phyloP scores from a whole-genome alignment of 2,329 filamentous ascomycete species.

The Aspergillus ustus region DNA sequence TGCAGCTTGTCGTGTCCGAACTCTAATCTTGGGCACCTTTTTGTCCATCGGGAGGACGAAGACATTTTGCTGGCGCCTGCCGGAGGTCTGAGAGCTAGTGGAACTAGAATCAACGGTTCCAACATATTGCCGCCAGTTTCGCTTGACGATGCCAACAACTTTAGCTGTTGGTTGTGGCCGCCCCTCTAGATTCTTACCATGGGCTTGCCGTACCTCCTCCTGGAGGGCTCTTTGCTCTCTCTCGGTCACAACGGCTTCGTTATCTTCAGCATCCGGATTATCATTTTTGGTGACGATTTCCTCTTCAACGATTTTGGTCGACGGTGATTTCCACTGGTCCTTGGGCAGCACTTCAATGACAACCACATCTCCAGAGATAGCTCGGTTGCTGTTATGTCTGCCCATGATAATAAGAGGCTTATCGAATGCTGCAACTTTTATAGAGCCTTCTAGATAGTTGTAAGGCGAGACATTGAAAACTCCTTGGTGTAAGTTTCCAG shows the following conservation, averaged over 20 bases:
- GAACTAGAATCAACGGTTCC: constrained; percentile 91
- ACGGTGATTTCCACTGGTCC: constrained; percentile 96
- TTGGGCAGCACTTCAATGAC: constrained; percentile 91
- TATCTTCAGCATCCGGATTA: constrained; percentile 80
- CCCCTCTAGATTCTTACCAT: constrained; percentile 75
- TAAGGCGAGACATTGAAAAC: constrained; percentile 96
- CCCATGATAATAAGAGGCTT: constrained; percentile 87
- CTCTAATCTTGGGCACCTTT: constrained; percentile 91
- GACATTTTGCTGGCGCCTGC: constrained; percentile 85
- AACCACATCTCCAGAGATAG: constrained; percentile 88
- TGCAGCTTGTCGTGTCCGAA: constrained; percentile 86
- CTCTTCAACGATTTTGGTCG: constrained; percentile 94
- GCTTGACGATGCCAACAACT: constrained; percentile 89
- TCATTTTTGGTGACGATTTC: constrained; percentile 90
- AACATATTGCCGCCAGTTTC: constrained; percentile 98
- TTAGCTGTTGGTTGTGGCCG: constrained; percentile 86
- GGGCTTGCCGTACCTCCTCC: constrained; percentile 86
- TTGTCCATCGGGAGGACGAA: constrained; percentile 99
- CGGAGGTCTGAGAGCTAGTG: constrained; percentile 72
- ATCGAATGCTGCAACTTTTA: constrained; percentile 87
- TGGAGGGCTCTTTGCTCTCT: constrained; percentile 84
- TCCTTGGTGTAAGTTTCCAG: constrained; percentile 87
- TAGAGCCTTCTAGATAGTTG: constrained; percentile 94
- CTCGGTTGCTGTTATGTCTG: constrained; percentile 92
- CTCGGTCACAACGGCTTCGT: constrained; percentile 80